Percentiles rank a stretch among this genome's conserved stretches.
Evolutionary conservation across 345 rosid species (phyloP).

Genomic region (Cochlearia excelsa): DNA sequence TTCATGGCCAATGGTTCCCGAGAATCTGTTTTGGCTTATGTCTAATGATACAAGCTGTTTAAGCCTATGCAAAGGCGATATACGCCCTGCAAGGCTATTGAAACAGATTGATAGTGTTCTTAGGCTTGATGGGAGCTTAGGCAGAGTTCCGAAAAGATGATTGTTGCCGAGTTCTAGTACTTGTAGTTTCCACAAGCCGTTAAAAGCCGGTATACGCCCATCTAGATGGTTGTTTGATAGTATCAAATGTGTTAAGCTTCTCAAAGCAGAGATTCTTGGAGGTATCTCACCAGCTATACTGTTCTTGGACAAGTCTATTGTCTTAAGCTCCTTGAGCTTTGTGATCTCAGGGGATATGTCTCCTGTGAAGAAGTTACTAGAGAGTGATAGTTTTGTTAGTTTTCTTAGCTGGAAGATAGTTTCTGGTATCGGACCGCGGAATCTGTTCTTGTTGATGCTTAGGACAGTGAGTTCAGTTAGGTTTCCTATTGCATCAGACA

Average conservation of each 20-base stretch:
- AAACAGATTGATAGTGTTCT: slow-evolving; percentile 40
- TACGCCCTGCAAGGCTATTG: slow-evolving; percentile 47
- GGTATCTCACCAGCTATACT: slow-evolving; percentile 46
- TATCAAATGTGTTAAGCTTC: slow-evolving; percentile 40
- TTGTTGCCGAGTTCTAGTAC: slow-evolving; percentile 46
- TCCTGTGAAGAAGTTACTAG: slow-evolving; percentile 52
- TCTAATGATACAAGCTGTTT: slow-evolving; percentile 37
- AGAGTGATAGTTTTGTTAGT: slow-evolving; percentile 40
- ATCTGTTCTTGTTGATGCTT: slow-evolving; percentile 42
- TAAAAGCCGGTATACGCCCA: slow-evolving; percentile 48
- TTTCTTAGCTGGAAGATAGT: slow-evolving; percentile 42
- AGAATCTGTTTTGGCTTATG: slow-evolving; percentile 51
- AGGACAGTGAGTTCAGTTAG: slow-evolving; percentile 52
- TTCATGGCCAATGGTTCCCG: slow-evolving; percentile 38
- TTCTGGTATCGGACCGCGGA: slow-evolving; percentile 58
- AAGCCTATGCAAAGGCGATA: slow-evolving; percentile 36
- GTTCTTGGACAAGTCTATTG: slow-evolving; percentile 48
- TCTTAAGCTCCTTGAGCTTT: slow-evolving; percentile 36
- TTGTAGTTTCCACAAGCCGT: slow-evolving; percentile 50
- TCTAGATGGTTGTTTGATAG: slow-evolving; percentile 45
- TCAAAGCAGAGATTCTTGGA: slow-evolving; percentile 36
- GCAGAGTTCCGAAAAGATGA: slow-evolving; percentile 45
- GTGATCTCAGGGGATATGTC: slow-evolving; percentile 37
- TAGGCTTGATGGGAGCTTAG: slow-evolving; percentile 46
- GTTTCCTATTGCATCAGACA: slow-evolving; percentile 45